Conservation (phyloP, 1,284 basidiomycete genomes). For the Cutaneotrichosporon dermatis region DNA sequence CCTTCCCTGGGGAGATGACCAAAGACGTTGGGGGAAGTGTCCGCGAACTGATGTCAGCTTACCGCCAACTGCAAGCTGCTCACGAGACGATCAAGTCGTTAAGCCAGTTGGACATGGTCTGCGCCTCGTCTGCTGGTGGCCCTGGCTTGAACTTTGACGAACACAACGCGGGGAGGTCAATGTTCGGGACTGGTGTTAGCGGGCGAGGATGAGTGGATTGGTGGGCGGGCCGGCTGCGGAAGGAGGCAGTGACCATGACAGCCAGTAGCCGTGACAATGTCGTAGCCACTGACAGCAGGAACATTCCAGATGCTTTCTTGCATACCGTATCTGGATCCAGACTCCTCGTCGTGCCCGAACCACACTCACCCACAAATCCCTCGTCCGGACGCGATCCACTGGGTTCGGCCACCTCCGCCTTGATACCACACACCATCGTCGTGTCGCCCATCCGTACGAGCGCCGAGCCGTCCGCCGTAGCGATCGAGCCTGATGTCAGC, state of each 20-base stretch:
- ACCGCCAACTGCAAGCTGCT: constrained; percentile 21
- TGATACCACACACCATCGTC: constrained; percentile 86
- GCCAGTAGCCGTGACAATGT: not conserved
- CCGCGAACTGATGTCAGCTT: constrained; percentile 56
- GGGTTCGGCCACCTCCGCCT: constrained; percentile 88
- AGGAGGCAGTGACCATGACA: not conserved
- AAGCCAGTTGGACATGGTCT: constrained; percentile 75
- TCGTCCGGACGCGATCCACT: constrained; percentile 66
- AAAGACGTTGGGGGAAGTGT: constrained; percentile 65
- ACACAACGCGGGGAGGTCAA: constrained; percentile 88
- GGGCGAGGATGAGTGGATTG: not conserved
- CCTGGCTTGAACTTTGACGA: constrained; percentile 91
- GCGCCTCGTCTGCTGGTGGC: constrained; percentile 85
- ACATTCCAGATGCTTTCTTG: too few species aligned
- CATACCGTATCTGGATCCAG: not conserved
- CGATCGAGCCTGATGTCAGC: constrained; percentile 64
- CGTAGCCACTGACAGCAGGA: too few species aligned
- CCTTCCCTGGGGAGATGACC: constrained; percentile 71
- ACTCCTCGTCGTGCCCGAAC: too few species aligned
- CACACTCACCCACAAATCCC: constrained; percentile 71
- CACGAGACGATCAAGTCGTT: constrained; percentile 71
- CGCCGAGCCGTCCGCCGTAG: constrained; percentile 82
- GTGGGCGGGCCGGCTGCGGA: not conserved
- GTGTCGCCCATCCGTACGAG: constrained; percentile 85
- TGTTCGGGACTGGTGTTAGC: constrained; percentile 62